These are phyloP conservation scores for Begonia masoniana DNA, from an alignment of 306 rosid genomes.

Conservation along the genomic window DNA sequence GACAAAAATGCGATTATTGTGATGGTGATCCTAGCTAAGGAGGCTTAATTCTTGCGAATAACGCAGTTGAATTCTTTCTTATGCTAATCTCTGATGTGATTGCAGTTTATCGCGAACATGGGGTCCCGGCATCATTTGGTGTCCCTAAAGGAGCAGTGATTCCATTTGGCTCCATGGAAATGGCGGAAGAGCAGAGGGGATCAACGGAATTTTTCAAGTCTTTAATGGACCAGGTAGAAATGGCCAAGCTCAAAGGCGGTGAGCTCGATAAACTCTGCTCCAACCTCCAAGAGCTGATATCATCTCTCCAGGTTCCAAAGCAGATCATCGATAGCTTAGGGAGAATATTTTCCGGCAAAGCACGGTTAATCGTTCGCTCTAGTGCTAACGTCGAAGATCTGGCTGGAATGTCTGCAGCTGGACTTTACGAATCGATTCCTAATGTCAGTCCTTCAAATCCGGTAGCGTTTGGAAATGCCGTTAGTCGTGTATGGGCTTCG, in stretches of 20 bases:
- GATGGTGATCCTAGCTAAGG: too few relatives aligned
- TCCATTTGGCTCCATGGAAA: slow-evolving; percentile 93
- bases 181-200: slow-evolving; percentile 51
- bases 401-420: slow-evolving; percentile 98
- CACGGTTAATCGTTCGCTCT: slow-evolving; percentile 75
- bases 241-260: slow-evolving; percentile 46
- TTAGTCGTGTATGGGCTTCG: slow-evolving; percentile 84
- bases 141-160: slow-evolving; percentile 88
- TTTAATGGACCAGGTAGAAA: slow-evolving; percentile 51
- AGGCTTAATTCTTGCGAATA: too few relatives aligned
- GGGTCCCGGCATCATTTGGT: slow-evolving; percentile 66
- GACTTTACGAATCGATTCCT: slow-evolving; percentile 90
- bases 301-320: slow-evolving; percentile 49
- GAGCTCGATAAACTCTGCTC: slow-evolving; percentile 56
- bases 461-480: slow-evolving; percentile 45
- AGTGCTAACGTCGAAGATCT: slow-evolving; percentile 96
- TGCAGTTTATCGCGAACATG: slow-evolving; percentile 65
- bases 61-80: too few relatives aligned
- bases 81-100: too few relatives aligned
- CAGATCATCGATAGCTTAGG: slow-evolving; percentile 49
- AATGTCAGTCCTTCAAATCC: slow-evolving; percentile 79
- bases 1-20: too few relatives aligned
- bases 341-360: slow-evolving; percentile 47
- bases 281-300: slow-evolving; percentile 67
- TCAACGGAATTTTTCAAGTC: slow-evolving; percentile 53